phyloP scores from a whole-genome alignment of 2,329 filamentous ascomycete genomes.

The Dactylonectria estremocensis region DNA sequence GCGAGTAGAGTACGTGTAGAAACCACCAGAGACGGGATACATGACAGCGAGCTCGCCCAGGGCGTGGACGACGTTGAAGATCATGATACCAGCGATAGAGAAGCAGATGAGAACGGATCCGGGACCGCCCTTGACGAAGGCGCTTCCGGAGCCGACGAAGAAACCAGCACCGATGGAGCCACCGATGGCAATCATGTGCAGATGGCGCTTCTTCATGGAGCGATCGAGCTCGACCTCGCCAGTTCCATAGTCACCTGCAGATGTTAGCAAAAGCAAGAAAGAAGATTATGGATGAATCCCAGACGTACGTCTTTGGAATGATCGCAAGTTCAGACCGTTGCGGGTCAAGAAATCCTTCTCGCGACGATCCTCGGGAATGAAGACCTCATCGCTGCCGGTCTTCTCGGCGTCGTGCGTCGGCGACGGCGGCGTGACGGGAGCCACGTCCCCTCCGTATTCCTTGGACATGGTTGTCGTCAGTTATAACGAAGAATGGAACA shows the following conservation, averaged over 20 bases:
- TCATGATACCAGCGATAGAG: slow-evolving; percentile 71
- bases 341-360: slow-evolving; percentile 49
- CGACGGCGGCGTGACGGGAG: slow-evolving; percentile 35
- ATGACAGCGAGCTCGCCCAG: slow-evolving; percentile 74
- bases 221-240: slow-evolving; percentile 57
- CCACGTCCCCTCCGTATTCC: slow-evolving; percentile 37
- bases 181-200: slow-evolving; percentile 76
- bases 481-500: not conserved
- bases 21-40: slow-evolving; percentile 74
- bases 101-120: slow-evolving; percentile 66
- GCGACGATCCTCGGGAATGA: slow-evolving; percentile 41
- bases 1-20: slow-evolving; percentile 73
- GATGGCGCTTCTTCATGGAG: slow-evolving; percentile 69
- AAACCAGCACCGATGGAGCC: slow-evolving; percentile 75
- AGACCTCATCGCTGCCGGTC: slow-evolving; percentile 5
- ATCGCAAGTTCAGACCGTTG: slow-evolving; percentile 47
- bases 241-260: slow-evolving; percentile 45
- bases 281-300: not conserved
- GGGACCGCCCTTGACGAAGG: slow-evolving; percentile 66
- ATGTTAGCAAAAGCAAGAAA: slow-evolving; percentile 27
- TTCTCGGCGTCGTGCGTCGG: slow-evolving; percentile 36
- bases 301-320: slow-evolving; percentile 43
- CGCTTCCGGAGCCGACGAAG: slow-evolving; percentile 72
- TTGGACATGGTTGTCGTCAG: slow-evolving; percentile 37
- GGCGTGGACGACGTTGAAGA: slow-evolving; percentile 74